Evolutionary conservation across 139 green algal genomes (phyloP).

Genomic region (Chlamydomonas applanata): DNA sequence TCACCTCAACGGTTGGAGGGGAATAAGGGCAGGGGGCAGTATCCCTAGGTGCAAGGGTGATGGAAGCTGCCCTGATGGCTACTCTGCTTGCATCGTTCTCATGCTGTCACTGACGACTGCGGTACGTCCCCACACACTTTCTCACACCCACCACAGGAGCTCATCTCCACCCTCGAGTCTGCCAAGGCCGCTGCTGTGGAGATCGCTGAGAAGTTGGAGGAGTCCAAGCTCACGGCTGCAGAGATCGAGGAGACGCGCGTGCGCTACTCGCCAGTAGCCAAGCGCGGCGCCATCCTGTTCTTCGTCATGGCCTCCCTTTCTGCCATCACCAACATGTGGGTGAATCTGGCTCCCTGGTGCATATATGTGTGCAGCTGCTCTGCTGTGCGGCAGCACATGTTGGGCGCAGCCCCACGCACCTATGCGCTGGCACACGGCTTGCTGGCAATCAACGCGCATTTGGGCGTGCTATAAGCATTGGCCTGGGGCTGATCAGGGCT

Average conservation of each 20-base stretch:
- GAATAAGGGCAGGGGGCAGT: too few relatives aligned
- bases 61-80: too few relatives aligned
- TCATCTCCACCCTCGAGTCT: conserved; percentile 79
- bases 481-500: too few relatives aligned
- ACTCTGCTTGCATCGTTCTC: too few relatives aligned
- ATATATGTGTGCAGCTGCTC: not conserved
- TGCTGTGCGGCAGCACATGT: too few relatives aligned
- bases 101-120: too few relatives aligned
- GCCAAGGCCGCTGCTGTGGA: conserved; percentile 75
- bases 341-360: not conserved
- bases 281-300: conserved; percentile 79
- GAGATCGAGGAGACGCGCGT: conserved; percentile 72
- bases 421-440: not conserved
- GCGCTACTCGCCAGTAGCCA: conserved; percentile 69
- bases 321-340: conserved; percentile 76
- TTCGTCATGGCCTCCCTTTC: conserved; percentile 74
- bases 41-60: too few relatives aligned
- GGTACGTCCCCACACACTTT: too few relatives aligned
- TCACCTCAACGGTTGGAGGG: too few relatives aligned
- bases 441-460: not conserved
- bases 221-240: conserved; percentile 52
- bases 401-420: not conserved
- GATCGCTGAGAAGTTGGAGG: conserved; percentile 75
- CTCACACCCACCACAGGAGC: conserved; percentile 39
- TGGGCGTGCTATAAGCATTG: too few relatives aligned